Percentiles rank a stretch among this genome's conserved stretches.
phyloP scores from a whole-genome alignment of 805 yeast genomes.

The Metschnikowia continentalis region DNA sequence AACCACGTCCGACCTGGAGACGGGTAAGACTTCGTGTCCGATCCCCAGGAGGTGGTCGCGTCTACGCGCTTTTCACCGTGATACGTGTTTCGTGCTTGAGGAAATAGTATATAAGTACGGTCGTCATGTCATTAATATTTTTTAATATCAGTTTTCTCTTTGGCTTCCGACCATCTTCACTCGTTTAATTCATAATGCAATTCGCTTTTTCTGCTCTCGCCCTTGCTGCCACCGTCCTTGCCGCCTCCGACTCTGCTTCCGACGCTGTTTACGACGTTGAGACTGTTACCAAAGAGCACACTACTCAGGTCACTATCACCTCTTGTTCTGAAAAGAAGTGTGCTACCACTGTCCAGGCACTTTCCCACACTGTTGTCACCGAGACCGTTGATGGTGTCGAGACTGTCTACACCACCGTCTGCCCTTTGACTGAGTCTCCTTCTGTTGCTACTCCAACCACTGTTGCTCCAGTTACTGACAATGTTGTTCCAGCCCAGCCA shows the following conservation, averaged over 20 bases:
- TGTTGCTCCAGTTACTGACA: conserved; percentile 7
- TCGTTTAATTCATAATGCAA: conserved; percentile 18
- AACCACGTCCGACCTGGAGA: not conserved
- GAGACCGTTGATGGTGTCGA: conserved; percentile 26
- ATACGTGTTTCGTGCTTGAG: not conserved
- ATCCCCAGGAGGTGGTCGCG: conserved; percentile 1
- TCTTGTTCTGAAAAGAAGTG: conserved; percentile 22
- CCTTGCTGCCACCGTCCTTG: conserved; percentile 20
- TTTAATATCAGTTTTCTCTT: not conserved
- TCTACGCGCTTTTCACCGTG: not conserved
- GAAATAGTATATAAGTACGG: conserved; percentile 3
- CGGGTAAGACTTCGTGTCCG: not conserved
- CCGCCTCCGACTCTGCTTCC: conserved; percentile 14
- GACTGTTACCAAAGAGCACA: conserved; percentile 18
- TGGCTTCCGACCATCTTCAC: not conserved
- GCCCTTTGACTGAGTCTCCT: conserved; percentile 16
- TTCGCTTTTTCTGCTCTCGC: conserved; percentile 18
- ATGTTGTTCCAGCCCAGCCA: not conserved
- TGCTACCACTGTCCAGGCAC: conserved; percentile 16
- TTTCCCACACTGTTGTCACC: conserved; percentile 17
- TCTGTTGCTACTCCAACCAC: conserved; percentile 12
- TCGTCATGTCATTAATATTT: not conserved
- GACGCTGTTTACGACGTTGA: conserved; percentile 14
- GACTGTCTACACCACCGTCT: conserved; percentile 19
- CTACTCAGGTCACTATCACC: conserved; percentile 29